Evolutionary conservation across 371 early-diverging fungal genomes (phyloP).

Genomic region (Coemansia sp.): DNA sequence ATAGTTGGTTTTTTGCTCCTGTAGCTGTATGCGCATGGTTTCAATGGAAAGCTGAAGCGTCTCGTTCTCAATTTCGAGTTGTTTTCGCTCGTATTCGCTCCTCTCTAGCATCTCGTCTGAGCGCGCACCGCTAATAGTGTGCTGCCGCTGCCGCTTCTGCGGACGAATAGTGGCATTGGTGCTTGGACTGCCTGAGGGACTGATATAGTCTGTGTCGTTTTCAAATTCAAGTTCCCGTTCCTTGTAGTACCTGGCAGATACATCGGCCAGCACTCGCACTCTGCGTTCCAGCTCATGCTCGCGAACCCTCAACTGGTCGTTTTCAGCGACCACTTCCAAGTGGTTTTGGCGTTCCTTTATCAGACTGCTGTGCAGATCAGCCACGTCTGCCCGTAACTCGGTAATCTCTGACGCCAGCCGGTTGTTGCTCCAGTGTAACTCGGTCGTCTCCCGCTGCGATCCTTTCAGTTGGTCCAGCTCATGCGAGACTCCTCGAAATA

Average conservation of each 20-base stretch:
- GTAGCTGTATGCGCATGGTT: slow-evolving; percentile 52
- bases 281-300: slow-evolving; percentile 46
- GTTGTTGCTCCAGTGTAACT: slow-evolving; percentile 48
- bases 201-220: neutral
- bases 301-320: slow-evolving; percentile 45
- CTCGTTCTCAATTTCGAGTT: slow-evolving; percentile 51
- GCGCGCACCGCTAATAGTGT: neutral
- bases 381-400: slow-evolving; percentile 40
- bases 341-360: slow-evolving; percentile 51
- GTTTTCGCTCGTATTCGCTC: slow-evolving; percentile 25
- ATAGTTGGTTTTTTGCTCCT: slow-evolving; percentile 51
- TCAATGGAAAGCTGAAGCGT: slow-evolving; percentile 48
- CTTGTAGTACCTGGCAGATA: slow-evolving; percentile 33
- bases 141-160: slow-evolving; percentile 36
- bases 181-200: slow-evolving; percentile 10
- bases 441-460: slow-evolving; percentile 46
- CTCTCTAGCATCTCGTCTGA: slow-evolving; percentile 8
- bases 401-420: slow-evolving; percentile 32
- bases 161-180: slow-evolving; percentile 24
- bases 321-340: slow-evolving; percentile 46
- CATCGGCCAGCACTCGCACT: slow-evolving; percentile 33
- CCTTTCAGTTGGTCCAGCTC: slow-evolving; percentile 47
- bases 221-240: slow-evolving; percentile 16
- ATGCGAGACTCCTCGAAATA: slow-evolving; percentile 32
- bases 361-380: slow-evolving; percentile 29